phyloP scores from a whole-genome alignment of 768 basidiomycete genomes.

The Podaxis sp. region DNA sequence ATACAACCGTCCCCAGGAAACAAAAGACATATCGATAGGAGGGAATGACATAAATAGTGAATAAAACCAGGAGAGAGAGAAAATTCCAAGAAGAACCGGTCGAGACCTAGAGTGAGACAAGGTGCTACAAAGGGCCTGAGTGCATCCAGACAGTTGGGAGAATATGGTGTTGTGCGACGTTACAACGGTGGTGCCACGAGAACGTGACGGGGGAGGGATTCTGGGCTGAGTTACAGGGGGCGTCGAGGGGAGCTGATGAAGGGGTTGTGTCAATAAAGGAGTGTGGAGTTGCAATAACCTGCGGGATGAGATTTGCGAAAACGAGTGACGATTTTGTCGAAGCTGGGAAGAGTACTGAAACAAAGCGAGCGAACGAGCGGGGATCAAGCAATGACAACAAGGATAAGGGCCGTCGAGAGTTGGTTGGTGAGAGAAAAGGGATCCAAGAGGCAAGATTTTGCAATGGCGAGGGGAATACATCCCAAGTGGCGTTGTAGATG shows the following conservation, averaged over 20 bases:
- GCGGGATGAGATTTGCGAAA: background rate
- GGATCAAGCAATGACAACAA: background rate
- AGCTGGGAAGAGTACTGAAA: background rate
- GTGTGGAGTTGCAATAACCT: background rate
- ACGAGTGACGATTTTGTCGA: background rate
- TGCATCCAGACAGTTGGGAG: background rate
- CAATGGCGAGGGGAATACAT: background rate
- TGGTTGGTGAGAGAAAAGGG: background rate
- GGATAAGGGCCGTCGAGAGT: background rate
- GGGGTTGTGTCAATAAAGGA: background rate
- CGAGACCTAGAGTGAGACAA: background rate
- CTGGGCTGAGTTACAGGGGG: background rate
- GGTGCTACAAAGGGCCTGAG: background rate
- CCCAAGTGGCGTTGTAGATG: background rate
- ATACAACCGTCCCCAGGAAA: slow-evolving; percentile 9
- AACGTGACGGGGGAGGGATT: too few relatives aligned
- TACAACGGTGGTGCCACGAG: background rate
- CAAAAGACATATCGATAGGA: background rate
- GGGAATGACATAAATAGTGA: slow-evolving; percentile 5
- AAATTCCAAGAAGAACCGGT: slow-evolving; percentile 3
- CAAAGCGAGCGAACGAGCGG: background rate
- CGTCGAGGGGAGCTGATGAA: background rate
- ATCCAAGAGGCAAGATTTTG: slow-evolving; percentile 1
- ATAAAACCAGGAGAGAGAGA: background rate
- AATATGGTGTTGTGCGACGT: background rate